Base-by-base conservation (phyloP, 257 asterid genomes). In the Solanum sitiens region DNA sequence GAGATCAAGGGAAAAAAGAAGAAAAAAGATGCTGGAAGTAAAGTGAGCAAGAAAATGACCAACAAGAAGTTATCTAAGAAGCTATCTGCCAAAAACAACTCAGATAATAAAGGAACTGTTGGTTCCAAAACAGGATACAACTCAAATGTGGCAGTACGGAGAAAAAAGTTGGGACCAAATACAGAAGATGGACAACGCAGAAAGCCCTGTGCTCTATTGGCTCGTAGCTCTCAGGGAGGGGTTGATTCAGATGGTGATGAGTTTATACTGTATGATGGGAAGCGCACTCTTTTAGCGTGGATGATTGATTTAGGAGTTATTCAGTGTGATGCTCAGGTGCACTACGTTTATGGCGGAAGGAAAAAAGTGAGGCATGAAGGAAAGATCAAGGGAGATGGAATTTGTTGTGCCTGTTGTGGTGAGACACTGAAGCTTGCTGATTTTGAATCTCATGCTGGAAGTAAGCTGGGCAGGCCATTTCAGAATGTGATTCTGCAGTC, bases 361-460 rank as follows among this genome's bases (percentile, higher is more conserved):
- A 82, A 85, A 86, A 89, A 75, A 90, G 72, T 75, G 73, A 39
- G 91, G 82, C 94, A 86, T 71, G 94, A 89, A 87, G 99, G 99
- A 74, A 95, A 83, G 92, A 91, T 96, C 83, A 89, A 89, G 45
- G 92, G 90, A 86, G 98, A 92, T 88, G 99, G 99, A 86, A 95
- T 97, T 86, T 88, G 91, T 77, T 97, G 99, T 86, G 94, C 90
- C 23, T 96, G 99, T 90, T 97, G 99, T 91, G 88, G 90, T 91
- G 76, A 79, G 63, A 87, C 90, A 23, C 88, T 94, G 67, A 90
- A 92, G 25, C 79, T 90, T 87, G 44, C 68, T 76, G 96, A 87
- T 86, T 97, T 96, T 91, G 96, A 92, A 91, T 90, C 91, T 83
- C 99, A 97, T 91, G 95, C 96, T 59, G 94, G 93, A 90, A 88